Evolutionary conservation across 2,329 filamentous ascomycete genomes (phyloP).

Genomic region (Hyphodiscus sp.): DNA sequence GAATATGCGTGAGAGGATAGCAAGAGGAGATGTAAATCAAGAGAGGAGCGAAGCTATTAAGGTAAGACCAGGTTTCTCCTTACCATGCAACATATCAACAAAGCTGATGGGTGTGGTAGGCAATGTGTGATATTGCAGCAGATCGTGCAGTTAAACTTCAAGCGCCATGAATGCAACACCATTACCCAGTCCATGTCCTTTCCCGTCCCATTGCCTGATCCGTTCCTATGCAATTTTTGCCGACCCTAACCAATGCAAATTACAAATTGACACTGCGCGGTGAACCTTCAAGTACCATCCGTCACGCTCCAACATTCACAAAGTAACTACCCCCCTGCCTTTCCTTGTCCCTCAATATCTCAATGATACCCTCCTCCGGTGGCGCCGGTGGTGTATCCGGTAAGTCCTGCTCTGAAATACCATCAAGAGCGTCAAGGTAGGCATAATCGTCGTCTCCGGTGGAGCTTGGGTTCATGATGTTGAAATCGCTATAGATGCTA

Average conservation of each 20-base stretch:
- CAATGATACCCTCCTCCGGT: slow-evolving; percentile 25
- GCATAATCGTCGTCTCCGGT: slow-evolving; percentile 26
- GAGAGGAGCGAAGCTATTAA: slow-evolving; percentile 71
- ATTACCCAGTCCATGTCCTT: not conserved
- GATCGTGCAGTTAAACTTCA: slow-evolving; percentile 62
- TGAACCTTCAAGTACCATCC: not conserved
- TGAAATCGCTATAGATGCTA: slow-evolving; percentile 29
- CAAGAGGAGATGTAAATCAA: slow-evolving; percentile 52
- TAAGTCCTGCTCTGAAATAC: slow-evolving; percentile 24
- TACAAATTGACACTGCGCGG: not conserved
- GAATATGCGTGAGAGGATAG: slow-evolving; percentile 73
- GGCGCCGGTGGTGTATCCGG: slow-evolving; percentile 22
- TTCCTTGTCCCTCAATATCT: slow-evolving; percentile 26
- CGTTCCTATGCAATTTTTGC: slow-evolving; percentile 9
- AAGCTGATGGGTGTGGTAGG: slow-evolving; percentile 32
- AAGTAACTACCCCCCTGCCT: slow-evolving; percentile 23
- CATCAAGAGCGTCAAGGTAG: slow-evolving; percentile 30
- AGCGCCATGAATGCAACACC: not conserved
- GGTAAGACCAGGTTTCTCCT: slow-evolving; percentile 38
- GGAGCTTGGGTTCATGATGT: slow-evolving; percentile 25
- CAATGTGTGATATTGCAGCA: slow-evolving; percentile 86
- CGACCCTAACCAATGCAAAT: slow-evolving; percentile 8
- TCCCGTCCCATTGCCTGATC: not conserved
- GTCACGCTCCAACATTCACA: slow-evolving; percentile 27
- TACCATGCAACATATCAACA: slow-evolving; percentile 1